A percentile compares a stretch with the other conserved stretches of the same genome.
These are phyloP conservation scores for Saccharomycopsis fibuligera DNA, from an alignment of 805 yeast species.

Conservation along the genomic window DNA sequence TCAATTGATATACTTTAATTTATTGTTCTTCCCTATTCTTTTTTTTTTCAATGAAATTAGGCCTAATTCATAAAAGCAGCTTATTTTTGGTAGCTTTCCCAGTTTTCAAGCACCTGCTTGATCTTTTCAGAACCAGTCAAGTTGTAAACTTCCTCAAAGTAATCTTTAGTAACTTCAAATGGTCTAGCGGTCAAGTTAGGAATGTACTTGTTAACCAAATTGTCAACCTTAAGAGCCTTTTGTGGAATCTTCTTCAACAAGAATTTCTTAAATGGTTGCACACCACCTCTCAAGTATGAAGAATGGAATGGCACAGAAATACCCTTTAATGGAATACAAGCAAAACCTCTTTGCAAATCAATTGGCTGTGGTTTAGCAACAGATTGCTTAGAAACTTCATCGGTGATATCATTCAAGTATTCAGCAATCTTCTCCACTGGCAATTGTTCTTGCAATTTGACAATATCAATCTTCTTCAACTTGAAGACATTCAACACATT, in stretches of 20 bases:
- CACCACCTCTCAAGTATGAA: constrained; percentile 96
- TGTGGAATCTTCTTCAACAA: constrained; percentile 91
- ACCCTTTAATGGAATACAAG: constrained; percentile 96
- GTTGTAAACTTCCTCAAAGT: constrained; percentile 91
- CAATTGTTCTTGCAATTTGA: constrained; percentile 74
- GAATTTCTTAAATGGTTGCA: constrained; percentile 97
- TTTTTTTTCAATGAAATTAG: too few species aligned
- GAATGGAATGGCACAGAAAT: constrained; percentile 99
- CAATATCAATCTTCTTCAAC: constrained; percentile 90
- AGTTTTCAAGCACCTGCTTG: constrained; percentile 83
- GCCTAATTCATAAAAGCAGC: neutral
- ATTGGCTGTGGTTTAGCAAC: constrained; percentile 92
- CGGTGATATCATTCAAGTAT: constrained; percentile 82
- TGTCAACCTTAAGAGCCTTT: constrained; percentile 91
- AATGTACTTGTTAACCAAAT: constrained; percentile 90
- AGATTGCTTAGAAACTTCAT: constrained; percentile 77
- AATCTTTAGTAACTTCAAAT: constrained; percentile 90
- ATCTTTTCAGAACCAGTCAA: constrained; percentile 89
- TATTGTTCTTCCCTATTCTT: neutral
- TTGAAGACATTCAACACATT: constrained; percentile 91
- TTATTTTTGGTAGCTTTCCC: constrained; percentile 68
- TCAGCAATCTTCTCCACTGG: constrained; percentile 82
- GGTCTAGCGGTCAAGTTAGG: constrained; percentile 99
- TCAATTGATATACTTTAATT: neutral
- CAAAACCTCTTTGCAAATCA: constrained; percentile 95